These are phyloP conservation scores for Penicillium nordicum DNA, from an alignment of 2,329 filamentous ascomycete genomes.

Conservation along the genomic window DNA sequence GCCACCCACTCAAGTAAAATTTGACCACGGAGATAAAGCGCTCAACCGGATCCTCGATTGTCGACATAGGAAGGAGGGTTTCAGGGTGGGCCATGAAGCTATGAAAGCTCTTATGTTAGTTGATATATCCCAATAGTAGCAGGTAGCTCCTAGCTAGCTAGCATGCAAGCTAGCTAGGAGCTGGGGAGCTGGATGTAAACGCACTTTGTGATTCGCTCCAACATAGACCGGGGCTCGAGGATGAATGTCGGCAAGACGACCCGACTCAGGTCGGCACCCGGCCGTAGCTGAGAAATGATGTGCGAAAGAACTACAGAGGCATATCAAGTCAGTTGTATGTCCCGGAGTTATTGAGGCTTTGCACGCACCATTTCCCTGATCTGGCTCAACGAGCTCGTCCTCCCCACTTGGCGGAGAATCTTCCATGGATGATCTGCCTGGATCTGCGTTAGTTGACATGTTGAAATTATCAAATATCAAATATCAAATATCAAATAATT, in stretches of 20 bases:
- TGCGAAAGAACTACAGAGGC: slow-evolving; percentile 73
- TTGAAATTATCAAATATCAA: background rate
- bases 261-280: slow-evolving; percentile 89
- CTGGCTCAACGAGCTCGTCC: slow-evolving; percentile 82
- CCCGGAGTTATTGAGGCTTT: background rate
- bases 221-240: slow-evolving; percentile 93
- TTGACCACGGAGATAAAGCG: slow-evolving; percentile 94
- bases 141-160: background rate
- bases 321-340: slow-evolving; percentile 3
- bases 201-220: slow-evolving; percentile 97
- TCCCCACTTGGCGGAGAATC: slow-evolving; percentile 54
- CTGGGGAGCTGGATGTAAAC: slow-evolving; percentile 30
- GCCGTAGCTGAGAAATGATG: slow-evolving; percentile 94
- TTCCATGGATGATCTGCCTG: slow-evolving; percentile 58
- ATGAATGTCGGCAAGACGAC: slow-evolving; percentile 97
- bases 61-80: slow-evolving; percentile 81
- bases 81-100: slow-evolving; percentile 99
- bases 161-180: background rate
- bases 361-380: slow-evolving; percentile 79
- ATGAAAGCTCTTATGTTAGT: slow-evolving; percentile 10
- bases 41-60: slow-evolving; percentile 81
- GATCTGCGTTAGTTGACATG: slow-evolving; percentile 26
- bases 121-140: background rate
- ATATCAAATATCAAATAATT: background rate
- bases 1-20: slow-evolving; percentile 98